Evolutionary conservation across 441 rosid species (phyloP).

Genomic region (Jatropha multifida): DNA sequence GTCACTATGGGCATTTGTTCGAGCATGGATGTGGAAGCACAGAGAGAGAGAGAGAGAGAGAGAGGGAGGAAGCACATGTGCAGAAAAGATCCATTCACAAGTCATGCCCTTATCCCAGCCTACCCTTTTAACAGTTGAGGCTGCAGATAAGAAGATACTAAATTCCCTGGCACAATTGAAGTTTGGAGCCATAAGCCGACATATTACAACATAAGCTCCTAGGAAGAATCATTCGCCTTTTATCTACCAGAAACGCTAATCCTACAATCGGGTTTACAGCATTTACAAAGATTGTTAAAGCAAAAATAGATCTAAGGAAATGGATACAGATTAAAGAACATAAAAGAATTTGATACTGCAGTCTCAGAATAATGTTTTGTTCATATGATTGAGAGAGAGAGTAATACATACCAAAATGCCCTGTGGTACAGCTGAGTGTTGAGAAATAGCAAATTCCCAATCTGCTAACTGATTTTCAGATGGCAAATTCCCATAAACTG

Average conservation of each 20-base stretch:
- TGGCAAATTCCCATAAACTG: constrained; percentile 96
- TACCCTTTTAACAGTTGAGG: neutral
- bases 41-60: neutral
- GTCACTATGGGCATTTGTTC: too few species aligned
- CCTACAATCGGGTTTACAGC: neutral
- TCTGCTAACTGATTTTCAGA: constrained; percentile 78
- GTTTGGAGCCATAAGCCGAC: neutral
- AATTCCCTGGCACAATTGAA: neutral
- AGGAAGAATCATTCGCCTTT: neutral
- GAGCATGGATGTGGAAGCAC: too few species aligned
- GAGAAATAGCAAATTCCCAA: constrained; percentile 94
- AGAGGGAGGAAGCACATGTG: neutral
- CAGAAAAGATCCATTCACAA: neutral
- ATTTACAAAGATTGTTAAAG: neutral
- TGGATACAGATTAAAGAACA: neutral
- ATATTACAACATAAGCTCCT: neutral
- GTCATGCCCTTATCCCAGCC: neutral
- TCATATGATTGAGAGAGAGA: constrained; percentile 16
- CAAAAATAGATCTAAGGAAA: neutral
- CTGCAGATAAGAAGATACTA: neutral
- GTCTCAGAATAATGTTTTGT: neutral
- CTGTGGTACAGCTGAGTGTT: constrained; percentile 97
- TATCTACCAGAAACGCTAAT: neutral
- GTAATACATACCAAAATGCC: constrained; percentile 70
- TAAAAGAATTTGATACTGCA: neutral